These are phyloP conservation scores for Coniosporium tulheliwenetii DNA, from an alignment of 2,329 filamentous ascomycete species.

Conservation along the genomic window DNA sequence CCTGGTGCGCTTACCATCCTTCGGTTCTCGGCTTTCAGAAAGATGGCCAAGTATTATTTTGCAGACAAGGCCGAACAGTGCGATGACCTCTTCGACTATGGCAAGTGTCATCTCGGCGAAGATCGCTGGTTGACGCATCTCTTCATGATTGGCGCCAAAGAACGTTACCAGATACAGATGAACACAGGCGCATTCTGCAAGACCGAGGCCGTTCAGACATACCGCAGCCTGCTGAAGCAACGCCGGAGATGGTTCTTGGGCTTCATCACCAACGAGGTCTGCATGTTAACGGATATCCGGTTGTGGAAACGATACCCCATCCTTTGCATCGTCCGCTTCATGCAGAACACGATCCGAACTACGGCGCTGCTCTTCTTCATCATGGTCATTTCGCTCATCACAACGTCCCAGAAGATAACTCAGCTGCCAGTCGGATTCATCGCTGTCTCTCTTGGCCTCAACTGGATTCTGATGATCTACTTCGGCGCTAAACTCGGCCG, in stretches of 20 bases:
- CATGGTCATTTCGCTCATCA: conserved; percentile 73
- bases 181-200: conserved; percentile 97
- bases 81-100: conserved; percentile 91
- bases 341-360: conserved; percentile 92
- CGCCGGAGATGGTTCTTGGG: conserved; percentile 91
- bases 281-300: conserved; percentile 90
- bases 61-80: conserved; percentile 92
- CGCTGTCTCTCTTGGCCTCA: conserved; percentile 77
- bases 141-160: conserved; percentile 94
- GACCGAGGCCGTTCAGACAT: conserved; percentile 88
- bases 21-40: conserved; percentile 86
- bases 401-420: conserved; percentile 61
- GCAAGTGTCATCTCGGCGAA: conserved; percentile 87
- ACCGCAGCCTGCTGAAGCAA: conserved; percentile 77
- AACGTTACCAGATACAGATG: conserved; percentile 92
- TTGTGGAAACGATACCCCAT: conserved; percentile 86
- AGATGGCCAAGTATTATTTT: conserved; percentile 98
- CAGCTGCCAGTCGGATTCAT: conserved; percentile 89
- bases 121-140: conserved; percentile 95
- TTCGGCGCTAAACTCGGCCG: conserved; percentile 76
- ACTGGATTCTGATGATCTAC: conserved; percentile 93
- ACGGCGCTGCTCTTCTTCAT: conserved; percentile 91
- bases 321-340: conserved; percentile 72
- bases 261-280: conserved; percentile 95
- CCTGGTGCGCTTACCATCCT: conserved; percentile 92